Evolutionary conservation across 768 basidiomycete genomes (phyloP).

Genomic region (Pleurotus eryngii): DNA sequence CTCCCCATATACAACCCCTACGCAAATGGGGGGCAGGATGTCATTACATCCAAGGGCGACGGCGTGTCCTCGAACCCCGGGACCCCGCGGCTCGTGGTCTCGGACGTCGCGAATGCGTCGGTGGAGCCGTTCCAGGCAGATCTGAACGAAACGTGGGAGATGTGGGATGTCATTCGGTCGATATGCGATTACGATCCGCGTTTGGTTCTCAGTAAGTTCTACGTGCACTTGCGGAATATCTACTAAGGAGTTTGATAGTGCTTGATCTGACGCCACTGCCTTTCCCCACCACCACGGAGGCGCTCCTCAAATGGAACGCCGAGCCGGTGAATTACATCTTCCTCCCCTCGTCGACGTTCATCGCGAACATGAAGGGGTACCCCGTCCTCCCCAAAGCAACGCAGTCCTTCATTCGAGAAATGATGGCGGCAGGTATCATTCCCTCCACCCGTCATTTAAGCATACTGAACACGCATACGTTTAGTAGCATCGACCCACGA

Average conservation of each 20-base stretch:
- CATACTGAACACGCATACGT: constrained; percentile 14
- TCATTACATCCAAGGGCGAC: constrained; percentile 10
- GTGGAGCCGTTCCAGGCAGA: constrained; percentile 47
- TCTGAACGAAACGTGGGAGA: constrained; percentile 88
- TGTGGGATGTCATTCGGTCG: constrained; percentile 94
- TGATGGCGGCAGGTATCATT: constrained; percentile 67
- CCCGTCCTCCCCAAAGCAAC: constrained; percentile 94
- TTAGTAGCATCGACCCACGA: constrained; percentile 75
- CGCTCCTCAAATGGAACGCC: constrained; percentile 86
- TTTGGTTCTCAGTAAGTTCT: constrained; percentile 61
- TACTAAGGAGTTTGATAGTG: constrained; percentile 43
- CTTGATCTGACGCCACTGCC: constrained; percentile 84
- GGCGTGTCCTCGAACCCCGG: constrained; percentile 8
- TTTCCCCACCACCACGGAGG: constrained; percentile 71
- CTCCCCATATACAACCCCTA: constrained; percentile 79
- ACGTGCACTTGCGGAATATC: constrained; percentile 5
- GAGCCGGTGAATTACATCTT: constrained; percentile 90
- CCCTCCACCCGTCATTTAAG: constrained; percentile 5
- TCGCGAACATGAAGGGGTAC: constrained; percentile 94
- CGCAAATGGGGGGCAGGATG: constrained; percentile 17
- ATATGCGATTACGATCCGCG: constrained; percentile 83
- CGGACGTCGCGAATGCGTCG: constrained; percentile 25
- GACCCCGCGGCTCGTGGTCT: constrained; percentile 35
- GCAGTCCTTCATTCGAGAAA: constrained; percentile 85
- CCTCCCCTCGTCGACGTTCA: constrained; percentile 87